Conservation (phyloP, 352 stramenopile genomes). For the Globisporangium lucens region DNA sequence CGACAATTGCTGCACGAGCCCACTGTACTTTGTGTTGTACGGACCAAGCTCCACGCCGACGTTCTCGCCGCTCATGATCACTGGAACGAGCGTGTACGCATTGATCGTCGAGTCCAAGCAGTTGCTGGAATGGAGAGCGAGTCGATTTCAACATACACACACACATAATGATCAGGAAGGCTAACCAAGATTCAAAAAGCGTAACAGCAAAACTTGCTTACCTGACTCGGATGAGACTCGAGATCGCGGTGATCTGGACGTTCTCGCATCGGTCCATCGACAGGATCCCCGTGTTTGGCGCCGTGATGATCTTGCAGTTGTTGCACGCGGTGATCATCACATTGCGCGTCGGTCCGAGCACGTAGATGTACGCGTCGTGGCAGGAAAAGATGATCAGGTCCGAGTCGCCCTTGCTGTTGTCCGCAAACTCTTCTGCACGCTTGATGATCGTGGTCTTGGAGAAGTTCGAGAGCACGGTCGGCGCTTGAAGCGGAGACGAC, state of each 20-base stretch:
- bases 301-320: constrained; percentile 95
- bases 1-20: constrained; percentile 75
- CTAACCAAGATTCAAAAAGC: no score
- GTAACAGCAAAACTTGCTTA: constrained; percentile 17
- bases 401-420: constrained; percentile 34
- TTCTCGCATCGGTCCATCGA: constrained; percentile 95
- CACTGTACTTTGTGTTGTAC: constrained; percentile 95
- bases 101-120: constrained; percentile 92
- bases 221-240: constrained; percentile 86
- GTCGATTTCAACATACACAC: neutral
- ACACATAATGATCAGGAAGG: neutral
- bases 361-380: constrained; percentile 93
- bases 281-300: constrained; percentile 90
- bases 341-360: constrained; percentile 92
- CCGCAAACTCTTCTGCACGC: constrained; percentile 55
- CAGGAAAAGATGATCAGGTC: constrained; percentile 90
- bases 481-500: constrained; percentile 17
- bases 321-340: constrained; percentile 92
- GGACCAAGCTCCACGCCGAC: constrained; percentile 92
- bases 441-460: constrained; percentile 83
- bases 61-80: constrained; percentile 95
- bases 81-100: constrained; percentile 88
- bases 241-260: constrained; percentile 84
- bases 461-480: constrained; percentile 58
- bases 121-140: constrained; percentile 68